phyloP scores from a whole-genome alignment of 1,284 basidiomycete species.

The Hymenochaete sp. region DNA sequence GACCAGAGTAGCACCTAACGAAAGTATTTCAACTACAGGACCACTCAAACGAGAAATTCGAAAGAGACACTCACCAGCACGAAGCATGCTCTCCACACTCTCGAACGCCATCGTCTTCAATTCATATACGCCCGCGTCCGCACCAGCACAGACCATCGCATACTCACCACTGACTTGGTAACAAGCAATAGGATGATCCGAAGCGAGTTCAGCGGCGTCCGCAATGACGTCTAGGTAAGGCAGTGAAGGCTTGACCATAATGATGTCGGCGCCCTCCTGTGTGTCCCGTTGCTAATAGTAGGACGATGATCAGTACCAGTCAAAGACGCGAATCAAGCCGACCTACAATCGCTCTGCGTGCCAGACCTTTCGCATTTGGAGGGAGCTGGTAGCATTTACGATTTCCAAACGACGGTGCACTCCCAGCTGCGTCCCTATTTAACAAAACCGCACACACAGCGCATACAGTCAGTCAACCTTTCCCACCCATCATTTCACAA shows the following conservation, averaged over 20 bases:
- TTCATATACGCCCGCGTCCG: slow-evolving; percentile 87
- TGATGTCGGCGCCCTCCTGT: slow-evolving; percentile 92
- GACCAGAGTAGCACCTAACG: slow-evolving; percentile 79
- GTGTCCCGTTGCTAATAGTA: slow-evolving; percentile 84
- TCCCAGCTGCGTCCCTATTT: slow-evolving; percentile 86
- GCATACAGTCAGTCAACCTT: slow-evolving; percentile 7
- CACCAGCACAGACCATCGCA: slow-evolving; percentile 94
- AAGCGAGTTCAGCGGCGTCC: slow-evolving; percentile 77
- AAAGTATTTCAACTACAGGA: slow-evolving; percentile 13
- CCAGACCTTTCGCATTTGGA: slow-evolving; percentile 80
- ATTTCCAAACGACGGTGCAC: slow-evolving; percentile 89
- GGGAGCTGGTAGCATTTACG: slow-evolving; percentile 98
- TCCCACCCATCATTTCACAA: neutral
- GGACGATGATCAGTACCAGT: neutral
- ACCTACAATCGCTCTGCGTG: slow-evolving; percentile 85
- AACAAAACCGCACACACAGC: neutral
- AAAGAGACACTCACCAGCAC: slow-evolving; percentile 59
- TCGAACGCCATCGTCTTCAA: slow-evolving; percentile 92
- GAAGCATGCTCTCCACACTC: slow-evolving; percentile 79
- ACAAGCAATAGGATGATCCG: slow-evolving; percentile 85
- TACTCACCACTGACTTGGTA: slow-evolving; percentile 98
- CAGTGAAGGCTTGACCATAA: slow-evolving; percentile 97
- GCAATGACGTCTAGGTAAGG: slow-evolving; percentile 96
- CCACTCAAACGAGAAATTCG: slow-evolving; percentile 9
- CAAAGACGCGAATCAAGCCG: neutral